Evolutionary conservation across 306 rosid genomes (phyloP).

Genomic region (Lupinus albus): DNA sequence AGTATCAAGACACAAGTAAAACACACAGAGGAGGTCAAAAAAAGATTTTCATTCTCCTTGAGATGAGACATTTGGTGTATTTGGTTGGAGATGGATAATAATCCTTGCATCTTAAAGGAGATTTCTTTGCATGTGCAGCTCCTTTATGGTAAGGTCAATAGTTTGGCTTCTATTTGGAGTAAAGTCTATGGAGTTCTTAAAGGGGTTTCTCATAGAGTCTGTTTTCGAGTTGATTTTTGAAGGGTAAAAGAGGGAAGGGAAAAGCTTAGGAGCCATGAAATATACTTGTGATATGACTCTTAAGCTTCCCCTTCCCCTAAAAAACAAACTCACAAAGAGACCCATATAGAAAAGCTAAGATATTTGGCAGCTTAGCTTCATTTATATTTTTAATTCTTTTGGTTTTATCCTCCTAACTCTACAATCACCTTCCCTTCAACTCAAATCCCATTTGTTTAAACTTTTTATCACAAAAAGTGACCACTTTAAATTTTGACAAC

Average conservation of each 20-base stretch:
- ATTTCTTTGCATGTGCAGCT: neutral
- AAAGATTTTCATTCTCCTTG: neutral
- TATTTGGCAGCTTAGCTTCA: neutral
- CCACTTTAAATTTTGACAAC: too few relatives aligned
- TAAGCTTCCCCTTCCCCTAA: too few relatives aligned
- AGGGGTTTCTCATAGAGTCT: neutral
- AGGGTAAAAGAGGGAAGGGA: too few relatives aligned
- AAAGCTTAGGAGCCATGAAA: too few relatives aligned
- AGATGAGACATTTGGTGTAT: neutral
- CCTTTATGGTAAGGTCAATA: neutral
- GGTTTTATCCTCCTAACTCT: neutral
- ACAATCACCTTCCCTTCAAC: neutral
- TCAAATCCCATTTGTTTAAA: too few relatives aligned
- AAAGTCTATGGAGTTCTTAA: neutral
- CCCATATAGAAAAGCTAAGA: too few relatives aligned
- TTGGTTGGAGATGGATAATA: neutral
- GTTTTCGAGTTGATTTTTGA: too few relatives aligned
- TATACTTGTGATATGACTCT: too few relatives aligned
- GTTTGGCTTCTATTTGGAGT: neutral
- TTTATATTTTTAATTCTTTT: too few relatives aligned
- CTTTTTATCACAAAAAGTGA: too few relatives aligned
- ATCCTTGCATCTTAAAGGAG: neutral
- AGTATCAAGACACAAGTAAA: slow-evolving; percentile 6
- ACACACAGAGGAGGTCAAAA: slow-evolving; percentile 22
- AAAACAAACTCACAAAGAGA: too few relatives aligned